Base-by-base conservation (phyloP, 208 protist genomes). In the Wallacemonas sp. region DNA sequence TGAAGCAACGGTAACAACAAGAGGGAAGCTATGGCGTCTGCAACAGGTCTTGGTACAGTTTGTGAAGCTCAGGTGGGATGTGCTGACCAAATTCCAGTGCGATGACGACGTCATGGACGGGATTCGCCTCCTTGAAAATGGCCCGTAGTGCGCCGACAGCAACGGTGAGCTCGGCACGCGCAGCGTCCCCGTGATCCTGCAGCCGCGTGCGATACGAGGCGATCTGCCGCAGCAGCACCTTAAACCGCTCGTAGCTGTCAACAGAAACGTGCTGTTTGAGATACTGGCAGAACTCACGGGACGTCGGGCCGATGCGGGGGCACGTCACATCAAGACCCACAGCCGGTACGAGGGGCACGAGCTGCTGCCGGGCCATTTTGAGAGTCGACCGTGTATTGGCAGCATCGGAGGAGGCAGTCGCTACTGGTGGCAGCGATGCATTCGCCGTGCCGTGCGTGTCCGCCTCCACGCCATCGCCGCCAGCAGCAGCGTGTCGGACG, bases 231-330 rank as follows among this genome's bases (percentile, higher is more conserved):
- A 96, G 72, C 14, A 67, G 61, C 2, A 68, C 70, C 27, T 80
- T 78, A 58, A 96, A 96, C 21, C 36, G 29, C 30, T 82, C 68
- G 66, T 96, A 96, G 26, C 63, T 55, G 24, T 67, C 70, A 14
- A 65, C 73, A 1, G 71, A 43, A 11, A 96, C 68, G 19, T 70
- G 78, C 14, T 64, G 58, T 64, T 92, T 92, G 8, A 96, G 56
- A 76, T 85, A 94, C 11, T 81, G 74, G 74, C 90, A 94, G 72
- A 94, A 94, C 65, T 96, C 86, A 58, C 79, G 83, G 9, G 90
- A 91, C 1, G 75, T 84, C 9, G 69, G 41, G 16, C 84, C 90
- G 5, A 90, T 55, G 24, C 3, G 23, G n/a, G 23, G 21, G 26
- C 24, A 6, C 11, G 47, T 32, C 8, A 32, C 4, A 8, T 16